Percentiles rank a stretch among this genome's conserved stretches.
Evolutionary conservation across 2,329 filamentous ascomycete genomes (phyloP).

Genomic region (Cadophora sp.): DNA sequence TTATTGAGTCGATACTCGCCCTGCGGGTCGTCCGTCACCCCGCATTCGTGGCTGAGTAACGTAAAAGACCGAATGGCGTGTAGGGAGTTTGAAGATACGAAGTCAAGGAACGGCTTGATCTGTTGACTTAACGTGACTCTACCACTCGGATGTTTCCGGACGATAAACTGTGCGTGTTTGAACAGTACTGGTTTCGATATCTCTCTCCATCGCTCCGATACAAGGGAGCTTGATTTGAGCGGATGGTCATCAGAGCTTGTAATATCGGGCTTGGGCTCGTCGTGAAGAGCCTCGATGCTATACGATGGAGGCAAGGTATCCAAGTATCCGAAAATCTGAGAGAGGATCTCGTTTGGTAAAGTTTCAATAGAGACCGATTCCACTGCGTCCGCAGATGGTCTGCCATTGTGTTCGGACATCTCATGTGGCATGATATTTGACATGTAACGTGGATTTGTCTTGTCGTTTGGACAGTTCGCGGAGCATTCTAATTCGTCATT

Average conservation of each 20-base stretch:
- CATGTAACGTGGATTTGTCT: not conserved
- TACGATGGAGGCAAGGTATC: conserved; percentile 57
- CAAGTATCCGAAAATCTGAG: conserved; percentile 63
- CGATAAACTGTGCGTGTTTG: conserved; percentile 54
- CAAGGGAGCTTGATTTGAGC: conserved; percentile 64
- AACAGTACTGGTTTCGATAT: conserved; percentile 64
- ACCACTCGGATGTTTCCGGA: conserved; percentile 41
- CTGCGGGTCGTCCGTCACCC: conserved; percentile 29
- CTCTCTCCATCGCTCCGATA: conserved; percentile 60
- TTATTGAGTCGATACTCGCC: conserved; percentile 16
- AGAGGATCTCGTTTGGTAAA: conserved; percentile 68
- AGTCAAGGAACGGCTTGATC: conserved; percentile 44
- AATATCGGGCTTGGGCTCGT: conserved; percentile 56
- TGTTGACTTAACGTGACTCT: conserved; percentile 29
- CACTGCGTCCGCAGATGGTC: not conserved
- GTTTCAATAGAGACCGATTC: conserved; percentile 32
- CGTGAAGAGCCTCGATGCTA: conserved; percentile 50
- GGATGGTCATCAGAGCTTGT: conserved; percentile 46
- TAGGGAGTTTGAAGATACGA: conserved; percentile 46
- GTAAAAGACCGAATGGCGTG: conserved; percentile 55
- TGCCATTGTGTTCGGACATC: not conserved
- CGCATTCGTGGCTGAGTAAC: conserved; percentile 47
- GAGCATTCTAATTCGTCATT: not conserved
- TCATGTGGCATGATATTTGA: not conserved
- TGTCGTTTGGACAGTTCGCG: not conserved